Percentiles rank a stretch among this genome's conserved stretches.
These are phyloP conservation scores for Trichophyton mentagrophytes DNA, from an alignment of 2,329 filamentous ascomycete genomes.

Conservation along the genomic window DNA sequence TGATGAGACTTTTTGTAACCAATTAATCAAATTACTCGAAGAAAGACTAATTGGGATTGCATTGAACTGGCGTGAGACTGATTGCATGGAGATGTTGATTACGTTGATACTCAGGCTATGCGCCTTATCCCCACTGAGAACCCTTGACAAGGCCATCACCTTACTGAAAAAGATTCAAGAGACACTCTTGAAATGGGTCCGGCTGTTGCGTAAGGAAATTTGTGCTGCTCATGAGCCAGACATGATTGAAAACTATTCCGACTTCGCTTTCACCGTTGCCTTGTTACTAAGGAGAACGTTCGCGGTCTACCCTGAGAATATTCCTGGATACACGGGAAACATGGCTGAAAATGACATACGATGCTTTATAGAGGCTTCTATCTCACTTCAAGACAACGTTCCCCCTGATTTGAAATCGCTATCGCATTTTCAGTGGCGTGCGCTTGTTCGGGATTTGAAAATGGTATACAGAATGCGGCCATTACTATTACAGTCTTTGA, in stretches of 20 bases:
- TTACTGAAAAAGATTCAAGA: slow-evolving; percentile 34
- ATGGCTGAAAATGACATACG: neutral
- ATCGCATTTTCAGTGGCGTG: slow-evolving; percentile 22
- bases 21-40: slow-evolving; percentile 38
- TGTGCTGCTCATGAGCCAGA: slow-evolving; percentile 27
- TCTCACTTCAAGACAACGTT: slow-evolving; percentile 37
- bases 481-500: slow-evolving; percentile 27
- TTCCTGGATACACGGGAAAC: slow-evolving; percentile 2
- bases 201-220: slow-evolving; percentile 35
- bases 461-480: slow-evolving; percentile 28
- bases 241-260: slow-evolving; percentile 13
- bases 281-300: slow-evolving; percentile 14
- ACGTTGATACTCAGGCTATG: slow-evolving; percentile 36
- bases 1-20: slow-evolving; percentile 39
- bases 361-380: slow-evolving; percentile 11
- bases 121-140: slow-evolving; percentile 18
- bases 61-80: slow-evolving; percentile 46
- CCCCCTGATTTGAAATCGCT: slow-evolving; percentile 25
- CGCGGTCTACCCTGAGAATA: slow-evolving; percentile 7
- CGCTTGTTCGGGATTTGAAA: slow-evolving; percentile 38
- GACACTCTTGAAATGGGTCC: slow-evolving; percentile 41
- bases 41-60: slow-evolving; percentile 36
- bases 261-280: slow-evolving; percentile 13
- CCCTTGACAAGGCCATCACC: slow-evolving; percentile 7
- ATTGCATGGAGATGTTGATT: slow-evolving; percentile 47